Base-by-base conservation (phyloP, 1,284 basidiomycete genomes). In the Ganoderma lucidum region DNA sequence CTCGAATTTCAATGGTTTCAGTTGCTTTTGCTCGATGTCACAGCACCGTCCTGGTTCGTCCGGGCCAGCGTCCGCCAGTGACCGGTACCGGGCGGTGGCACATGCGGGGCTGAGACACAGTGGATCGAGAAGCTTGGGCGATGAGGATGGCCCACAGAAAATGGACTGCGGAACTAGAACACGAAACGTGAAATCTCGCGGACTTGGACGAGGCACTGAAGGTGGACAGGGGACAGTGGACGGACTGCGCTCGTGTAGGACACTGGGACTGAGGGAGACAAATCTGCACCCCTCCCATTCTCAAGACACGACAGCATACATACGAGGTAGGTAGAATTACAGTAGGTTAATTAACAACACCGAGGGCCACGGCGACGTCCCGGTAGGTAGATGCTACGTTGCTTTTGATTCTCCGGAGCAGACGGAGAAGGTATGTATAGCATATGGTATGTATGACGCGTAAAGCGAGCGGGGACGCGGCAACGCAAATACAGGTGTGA, bases 371-470 rank as follows among this genome's bases (percentile, higher is more conserved):
- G 64, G 23, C 35, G 39, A 48, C 58, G 35, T 10, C 44, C 64
- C 64, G 44, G 64, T 41, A 12, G 48, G 58, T 60, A 45, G 51
- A 60, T 66, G 60, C 32, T 66, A 66, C 37, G 59, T n/a, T 66
- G 64, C 64, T 66, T 66, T 66, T 66, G 15, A 12, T 23, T 39
- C 8, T 6, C 19, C 17, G 32, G 12, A 5, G 53, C 28, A 9
- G 8, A 30, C 15, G 17, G 30, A 35, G 53, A 35, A 35, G 53
- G 53, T 56, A 56, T 32, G 53, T 17, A 35, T 56, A 51, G 53
- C 17, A 17, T 51, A n/a, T 53, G 48, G 28, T 45, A 35, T 56
- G 56, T 23, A 39, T 39, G 35, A 30, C 35, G 56, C 56, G 56
- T 59, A 59, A 12, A 35, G 55, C 55, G 30, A 37, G 55, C 32